Evolutionary conservation across 176 grass and related monocot species (phyloP).

Genomic region (Aechmea fasciata): DNA sequence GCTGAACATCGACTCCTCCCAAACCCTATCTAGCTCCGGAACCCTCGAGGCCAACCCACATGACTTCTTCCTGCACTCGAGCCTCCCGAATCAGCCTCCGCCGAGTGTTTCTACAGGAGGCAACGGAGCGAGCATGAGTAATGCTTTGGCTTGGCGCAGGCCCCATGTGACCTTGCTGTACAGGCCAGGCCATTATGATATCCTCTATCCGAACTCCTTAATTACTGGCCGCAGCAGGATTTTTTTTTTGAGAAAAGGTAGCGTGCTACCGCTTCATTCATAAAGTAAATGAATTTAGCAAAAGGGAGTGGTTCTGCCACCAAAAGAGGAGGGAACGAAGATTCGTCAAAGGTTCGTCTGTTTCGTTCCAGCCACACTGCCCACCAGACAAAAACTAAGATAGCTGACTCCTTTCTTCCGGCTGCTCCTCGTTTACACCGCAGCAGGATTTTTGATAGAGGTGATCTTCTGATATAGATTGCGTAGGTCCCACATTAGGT

Average conservation of each 20-base stretch:
- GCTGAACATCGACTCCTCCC: background rate
- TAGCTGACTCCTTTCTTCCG: no score
- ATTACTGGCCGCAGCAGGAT: no score
- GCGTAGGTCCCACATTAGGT: background rate
- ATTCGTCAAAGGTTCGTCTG: no score
- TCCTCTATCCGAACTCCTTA: background rate
- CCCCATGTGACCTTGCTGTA: conserved; percentile 1
- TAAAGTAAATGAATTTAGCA: no score
- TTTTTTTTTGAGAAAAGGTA: no score
- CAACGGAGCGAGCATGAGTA: background rate
- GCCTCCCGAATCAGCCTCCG: background rate
- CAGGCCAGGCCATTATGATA: background rate
- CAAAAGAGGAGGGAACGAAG: no score
- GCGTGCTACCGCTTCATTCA: no score
- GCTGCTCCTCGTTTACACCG: no score
- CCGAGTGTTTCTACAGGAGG: background rate
- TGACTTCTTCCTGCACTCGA: background rate
- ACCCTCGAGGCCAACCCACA: background rate
- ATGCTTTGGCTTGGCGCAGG: background rate
- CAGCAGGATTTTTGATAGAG: background rate
- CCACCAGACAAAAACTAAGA: no score
- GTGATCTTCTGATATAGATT: background rate
- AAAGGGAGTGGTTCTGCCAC: no score
- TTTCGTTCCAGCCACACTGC: no score
- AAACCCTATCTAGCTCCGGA: background rate